A percentile compares a stretch with the other conserved stretches of the same genome.
phyloP scores from a whole-genome alignment of 495 filamentous ascomycete genomes.

The Massariosphaeria phaeospora region DNA sequence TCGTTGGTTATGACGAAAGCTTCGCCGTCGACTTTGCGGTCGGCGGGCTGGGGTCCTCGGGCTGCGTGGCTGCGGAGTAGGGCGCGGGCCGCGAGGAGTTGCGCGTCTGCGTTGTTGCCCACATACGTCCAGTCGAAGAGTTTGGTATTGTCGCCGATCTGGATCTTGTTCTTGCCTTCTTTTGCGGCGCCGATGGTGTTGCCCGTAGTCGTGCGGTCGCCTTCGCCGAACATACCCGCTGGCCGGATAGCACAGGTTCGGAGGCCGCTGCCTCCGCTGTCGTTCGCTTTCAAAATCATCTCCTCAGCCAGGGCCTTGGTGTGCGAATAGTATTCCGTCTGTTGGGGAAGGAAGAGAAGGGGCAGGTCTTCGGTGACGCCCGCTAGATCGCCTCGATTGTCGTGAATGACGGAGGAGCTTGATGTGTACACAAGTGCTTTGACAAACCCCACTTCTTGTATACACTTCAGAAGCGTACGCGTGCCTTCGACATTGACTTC shows the following conservation, averaged over 20 bases:
- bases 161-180: not conserved
- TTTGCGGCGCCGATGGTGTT: not conserved
- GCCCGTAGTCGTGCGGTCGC: not conserved
- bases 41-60: not conserved
- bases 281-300: slow-evolving; percentile 9
- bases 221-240: slow-evolving; percentile 9
- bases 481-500: slow-evolving; percentile 20
- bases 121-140: slow-evolving; percentile 12
- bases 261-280: not conserved
- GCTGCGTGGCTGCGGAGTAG: not conserved
- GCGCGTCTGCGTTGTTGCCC: slow-evolving; percentile 9
- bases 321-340: slow-evolving; percentile 16
- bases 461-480: slow-evolving; percentile 2
- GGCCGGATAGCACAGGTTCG: slow-evolving; percentile 13
- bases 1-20: slow-evolving; percentile 14
- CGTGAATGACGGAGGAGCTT: slow-evolving; percentile 22
- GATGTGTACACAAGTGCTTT: slow-evolving; percentile 23
- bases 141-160: slow-evolving; percentile 2
- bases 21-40: slow-evolving; percentile 13
- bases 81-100: slow-evolving; percentile 10
- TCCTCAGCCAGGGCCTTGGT: slow-evolving; percentile 21
- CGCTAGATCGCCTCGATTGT: not conserved
- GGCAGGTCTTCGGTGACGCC: slow-evolving; percentile 3
- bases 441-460: not conserved
- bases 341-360: slow-evolving; percentile 3